Conservation (phyloP, 208 protist species). For the Trypanosoma vivax region DNA sequence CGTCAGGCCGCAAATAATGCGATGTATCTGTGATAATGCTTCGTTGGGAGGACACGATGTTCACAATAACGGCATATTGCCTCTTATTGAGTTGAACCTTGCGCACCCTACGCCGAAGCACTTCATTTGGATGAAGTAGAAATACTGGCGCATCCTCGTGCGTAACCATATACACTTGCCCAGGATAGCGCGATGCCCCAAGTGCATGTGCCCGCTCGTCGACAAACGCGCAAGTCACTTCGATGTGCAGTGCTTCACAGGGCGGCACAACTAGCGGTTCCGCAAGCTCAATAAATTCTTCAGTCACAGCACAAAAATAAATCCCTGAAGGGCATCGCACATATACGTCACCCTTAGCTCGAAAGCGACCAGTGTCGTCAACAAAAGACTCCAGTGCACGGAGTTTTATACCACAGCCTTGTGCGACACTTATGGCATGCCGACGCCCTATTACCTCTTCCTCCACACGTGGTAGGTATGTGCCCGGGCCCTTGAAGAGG, state of each 20-base stretch:
- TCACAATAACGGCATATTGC: constrained; percentile 22
- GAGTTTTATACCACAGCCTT: constrained; percentile 35
- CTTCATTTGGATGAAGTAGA: constrained; percentile 91
- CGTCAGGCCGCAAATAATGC: constrained; percentile 86
- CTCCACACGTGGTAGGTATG: constrained; percentile 70
- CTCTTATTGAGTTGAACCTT: constrained; percentile 43
- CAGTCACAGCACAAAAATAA: constrained; percentile 75
- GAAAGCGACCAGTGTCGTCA: constrained; percentile 26
- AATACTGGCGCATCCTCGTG: constrained; percentile 69
- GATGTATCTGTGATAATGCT: constrained; percentile 56
- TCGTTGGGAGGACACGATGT: constrained; percentile 28
- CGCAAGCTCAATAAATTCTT: constrained; percentile 58
- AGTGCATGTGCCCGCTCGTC: constrained; percentile 74
- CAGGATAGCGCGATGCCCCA: constrained; percentile 50
- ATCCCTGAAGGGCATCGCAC: constrained; percentile 37
- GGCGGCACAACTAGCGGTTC: constrained; percentile 51
- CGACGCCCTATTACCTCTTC: constrained; percentile 38
- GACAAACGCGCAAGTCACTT: constrained; percentile 69
- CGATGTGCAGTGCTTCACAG: constrained; percentile 82
- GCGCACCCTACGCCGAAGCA: constrained; percentile 47
- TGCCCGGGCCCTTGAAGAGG: constrained; percentile 53
- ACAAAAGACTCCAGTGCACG: constrained; percentile 29
- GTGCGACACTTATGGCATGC: constrained; percentile 19
- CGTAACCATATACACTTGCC: constrained; percentile 83
- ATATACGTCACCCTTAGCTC: constrained; percentile 62